A percentile compares a stretch with the other conserved stretches of the same genome.
Conservation (phyloP, 2,329 filamentous ascomycete genomes). For the Akanthomyces lecanii region DNA sequence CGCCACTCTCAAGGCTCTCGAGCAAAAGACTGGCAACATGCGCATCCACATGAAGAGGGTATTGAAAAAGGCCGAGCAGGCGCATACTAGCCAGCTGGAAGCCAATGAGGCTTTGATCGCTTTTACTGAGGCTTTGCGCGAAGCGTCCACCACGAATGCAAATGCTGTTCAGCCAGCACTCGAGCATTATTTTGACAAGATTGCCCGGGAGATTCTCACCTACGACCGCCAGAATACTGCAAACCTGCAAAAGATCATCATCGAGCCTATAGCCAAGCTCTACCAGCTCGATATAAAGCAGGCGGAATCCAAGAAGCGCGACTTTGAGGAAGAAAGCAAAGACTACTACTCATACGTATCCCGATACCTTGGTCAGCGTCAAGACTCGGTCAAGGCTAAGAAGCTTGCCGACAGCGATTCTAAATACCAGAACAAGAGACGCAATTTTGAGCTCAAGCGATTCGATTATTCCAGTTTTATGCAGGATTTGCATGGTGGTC, state of each 20-base stretch:
- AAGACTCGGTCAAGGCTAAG: slow-evolving; percentile 95
- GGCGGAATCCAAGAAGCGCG: slow-evolving; percentile 91
- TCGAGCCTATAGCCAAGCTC: slow-evolving; percentile 85
- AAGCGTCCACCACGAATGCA: slow-evolving; percentile 85
- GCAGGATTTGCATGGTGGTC: slow-evolving; percentile 97
- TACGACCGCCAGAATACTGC: slow-evolving; percentile 82
- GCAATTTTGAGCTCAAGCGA: slow-evolving; percentile 92
- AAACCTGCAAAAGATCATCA: slow-evolving; percentile 88
- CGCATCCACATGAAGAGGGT: slow-evolving; percentile 93
- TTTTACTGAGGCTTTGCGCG: slow-evolving; percentile 81
- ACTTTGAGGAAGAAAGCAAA: slow-evolving; percentile 98
- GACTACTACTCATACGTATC: slow-evolving; percentile 97
- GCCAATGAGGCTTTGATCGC: slow-evolving; percentile 81
- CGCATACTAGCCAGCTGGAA: slow-evolving; percentile 70
- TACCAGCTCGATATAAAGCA: slow-evolving; percentile 98
- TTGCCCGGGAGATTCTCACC: slow-evolving; percentile 79
- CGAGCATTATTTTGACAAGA: slow-evolving; percentile 97
- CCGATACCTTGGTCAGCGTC: slow-evolving; percentile 90
- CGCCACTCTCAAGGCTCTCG: slow-evolving; percentile 91
- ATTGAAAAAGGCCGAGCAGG: slow-evolving; percentile 87
- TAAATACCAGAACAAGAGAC: slow-evolving; percentile 90
- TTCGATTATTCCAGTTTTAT: slow-evolving; percentile 99
- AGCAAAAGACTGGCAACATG: slow-evolving; percentile 96
- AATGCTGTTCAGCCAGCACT: slow-evolving; percentile 96
- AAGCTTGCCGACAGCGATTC: slow-evolving; percentile 91